phyloP scores from a whole-genome alignment of 768 basidiomycete species.

The Boletales sp. region DNA sequence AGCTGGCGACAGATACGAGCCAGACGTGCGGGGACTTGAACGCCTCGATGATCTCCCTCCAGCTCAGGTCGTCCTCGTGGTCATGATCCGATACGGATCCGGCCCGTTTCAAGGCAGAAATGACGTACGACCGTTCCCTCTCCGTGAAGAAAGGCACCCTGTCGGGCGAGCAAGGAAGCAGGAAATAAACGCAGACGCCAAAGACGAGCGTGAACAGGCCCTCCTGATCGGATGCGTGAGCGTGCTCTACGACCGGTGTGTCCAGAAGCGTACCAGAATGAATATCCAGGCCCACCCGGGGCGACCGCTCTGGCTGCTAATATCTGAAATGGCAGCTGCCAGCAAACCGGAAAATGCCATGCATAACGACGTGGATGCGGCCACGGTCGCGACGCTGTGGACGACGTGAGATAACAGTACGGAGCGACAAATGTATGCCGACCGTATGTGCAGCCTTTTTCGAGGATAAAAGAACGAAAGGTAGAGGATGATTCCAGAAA shows the following conservation, averaged over 20 bases:
- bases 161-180: slow-evolving; percentile 44
- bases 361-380: slow-evolving; percentile 45
- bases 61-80: slow-evolving; percentile 48
- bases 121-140: slow-evolving; percentile 49
- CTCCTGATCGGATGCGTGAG: slow-evolving; percentile 32
- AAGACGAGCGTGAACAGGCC: slow-evolving; percentile 61
- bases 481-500: slow-evolving; percentile 39
- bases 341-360: slow-evolving; percentile 62
- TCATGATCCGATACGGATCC: slow-evolving; percentile 39
- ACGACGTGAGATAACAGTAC: background rate
- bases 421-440: background rate
- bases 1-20: slow-evolving; percentile 47
- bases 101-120: slow-evolving; percentile 20
- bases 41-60: slow-evolving; percentile 50
- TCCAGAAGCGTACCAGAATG: slow-evolving; percentile 37
- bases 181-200: slow-evolving; percentile 47
- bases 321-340: slow-evolving; percentile 52
- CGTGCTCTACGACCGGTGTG: background rate
- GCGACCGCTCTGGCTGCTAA: slow-evolving; percentile 47
- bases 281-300: slow-evolving; percentile 66
- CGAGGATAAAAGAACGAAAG: slow-evolving; percentile 46
- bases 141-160: slow-evolving; percentile 47
- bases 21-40: slow-evolving; percentile 55
- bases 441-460: slow-evolving; percentile 21
- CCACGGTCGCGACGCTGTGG: slow-evolving; percentile 36